Evolutionary conservation across 1,284 basidiomycete genomes (phyloP), one percentile per base, ranked within the genome.

Genomic region (Psilocybe mexicana): DNA sequence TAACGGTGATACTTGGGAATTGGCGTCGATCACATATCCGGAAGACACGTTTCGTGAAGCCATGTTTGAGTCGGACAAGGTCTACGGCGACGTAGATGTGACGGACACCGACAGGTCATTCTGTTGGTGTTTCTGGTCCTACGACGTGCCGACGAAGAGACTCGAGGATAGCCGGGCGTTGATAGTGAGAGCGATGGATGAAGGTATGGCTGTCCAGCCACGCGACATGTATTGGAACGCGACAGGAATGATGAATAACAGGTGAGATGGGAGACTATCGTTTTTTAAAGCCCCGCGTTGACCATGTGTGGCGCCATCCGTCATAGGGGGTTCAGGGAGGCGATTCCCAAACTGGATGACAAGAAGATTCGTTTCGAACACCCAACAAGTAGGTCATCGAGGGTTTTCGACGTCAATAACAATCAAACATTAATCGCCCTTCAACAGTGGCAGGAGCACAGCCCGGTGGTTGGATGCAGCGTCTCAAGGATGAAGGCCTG

Each of bases 51-150:
- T 80, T 64, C 77, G 83, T 30, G 58, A 66, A 2, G 60, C 72
- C 4, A 63, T 30, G 6, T 43, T 64, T 2, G 60, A 64, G 49
- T 23, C 57, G 10, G 66, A 74, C 57, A 53, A 65, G 1, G 54
- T 76, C 14, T 77, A 74, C 52, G 77, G 77, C 2, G 64, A 61
- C 11, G 54, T 79, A 24, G 83, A 84, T 64, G 66, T 85, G 38
- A 79, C 78, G 0, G 76, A 79, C 24, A 74, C 76, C 8, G 86
- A 88, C 52, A 79, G 79, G 47, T 83, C 77, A 61, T 80, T 78
- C 64, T 85, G 83, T 63, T 89, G 87, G 87, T 85, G 82, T 63
- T 87, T 88, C 70, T 89, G 85, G 84, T 71, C 71, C 0, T 74
- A 81, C 57, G 67, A 76, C 0, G 71, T 84, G 4, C 63, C 74